Evolutionary conservation across 306 rosid genomes (phyloP).

Genomic region (Medicago lupulina): DNA sequence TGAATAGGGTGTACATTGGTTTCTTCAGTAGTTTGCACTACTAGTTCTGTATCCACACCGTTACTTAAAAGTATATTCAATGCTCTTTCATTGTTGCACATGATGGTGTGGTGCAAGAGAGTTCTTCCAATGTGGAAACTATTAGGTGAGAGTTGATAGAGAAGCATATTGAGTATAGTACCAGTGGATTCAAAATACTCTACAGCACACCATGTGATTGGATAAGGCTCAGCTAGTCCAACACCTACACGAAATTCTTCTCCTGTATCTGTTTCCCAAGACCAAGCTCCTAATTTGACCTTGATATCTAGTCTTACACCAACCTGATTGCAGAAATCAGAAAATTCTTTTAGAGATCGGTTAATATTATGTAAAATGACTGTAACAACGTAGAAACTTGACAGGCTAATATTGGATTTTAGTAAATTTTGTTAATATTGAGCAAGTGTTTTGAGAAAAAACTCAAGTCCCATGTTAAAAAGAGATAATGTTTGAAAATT

Average conservation of each 20-base stretch:
- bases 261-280: conserved; percentile 66
- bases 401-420: neutral
- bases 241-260: conserved; percentile 78
- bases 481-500: neutral
- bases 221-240: conserved; percentile 71
- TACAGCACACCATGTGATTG: conserved; percentile 75
- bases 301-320: conserved; percentile 59
- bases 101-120: conserved; percentile 69
- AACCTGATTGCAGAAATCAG: conserved; percentile 46
- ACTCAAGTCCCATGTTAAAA: neutral
- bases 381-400: conserved; percentile 26
- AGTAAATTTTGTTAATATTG: neutral
- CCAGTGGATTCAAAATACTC: conserved; percentile 74
- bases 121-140: conserved; percentile 63
- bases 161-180: conserved; percentile 57
- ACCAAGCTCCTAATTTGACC: conserved; percentile 71
- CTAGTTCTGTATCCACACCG: conserved; percentile 49
- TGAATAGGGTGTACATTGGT: conserved; percentile 52
- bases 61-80: conserved; percentile 42
- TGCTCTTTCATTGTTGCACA: conserved; percentile 57
- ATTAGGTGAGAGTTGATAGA: conserved; percentile 51
- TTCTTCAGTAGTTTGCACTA: conserved; percentile 44
- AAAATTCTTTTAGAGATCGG: neutral
- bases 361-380: neutral
- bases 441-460: neutral